A percentile compares a stretch with the other conserved stretches of the same genome.
Conservation (phyloP, 2,329 filamentous ascomycete species). For the Conoideocrella luteorostrata region DNA sequence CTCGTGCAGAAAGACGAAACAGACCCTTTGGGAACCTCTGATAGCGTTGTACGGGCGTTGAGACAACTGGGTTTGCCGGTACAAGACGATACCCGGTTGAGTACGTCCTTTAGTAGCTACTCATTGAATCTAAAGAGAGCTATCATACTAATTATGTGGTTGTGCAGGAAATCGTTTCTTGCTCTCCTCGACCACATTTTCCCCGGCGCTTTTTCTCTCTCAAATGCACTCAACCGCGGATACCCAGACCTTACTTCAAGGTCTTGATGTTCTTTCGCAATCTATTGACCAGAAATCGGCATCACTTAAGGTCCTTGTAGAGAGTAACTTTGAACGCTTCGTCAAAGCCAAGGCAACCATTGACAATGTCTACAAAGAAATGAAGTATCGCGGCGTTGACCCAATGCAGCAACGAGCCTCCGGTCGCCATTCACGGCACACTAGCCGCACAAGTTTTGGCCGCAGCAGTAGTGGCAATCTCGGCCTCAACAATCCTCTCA, state of each 20-base stretch:
- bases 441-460: conserved; percentile 61
- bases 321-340: conserved; percentile 97
- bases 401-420: conserved; percentile 34
- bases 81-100: conserved; percentile 73
- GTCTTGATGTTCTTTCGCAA: conserved; percentile 76
- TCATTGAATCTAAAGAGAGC: conserved; percentile 3
- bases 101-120: conserved; percentile 40
- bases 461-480: conserved; percentile 37
- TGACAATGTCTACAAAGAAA: conserved; percentile 97
- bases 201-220: conserved; percentile 82
- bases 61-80: conserved; percentile 70
- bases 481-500: conserved; percentile 31
- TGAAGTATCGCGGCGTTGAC: conserved; percentile 68
- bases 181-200: conserved; percentile 92
- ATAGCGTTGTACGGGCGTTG: conserved; percentile 78
- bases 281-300: conserved; percentile 98
- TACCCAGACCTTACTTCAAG: conserved; percentile 71
- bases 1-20: conserved; percentile 86
- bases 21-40: conserved; percentile 80
- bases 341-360: conserved; percentile 96
- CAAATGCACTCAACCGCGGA: conserved; percentile 85
- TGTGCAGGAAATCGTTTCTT: conserved; percentile 78
- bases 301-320: conserved; percentile 90
- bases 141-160: conserved; percentile 12
- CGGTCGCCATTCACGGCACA: conserved; percentile 56